Evolutionary conservation across 1,284 basidiomycete species (phyloP), one percentile per base, ranked within the genome.

Genomic region (Cryptococcus sp.): DNA sequence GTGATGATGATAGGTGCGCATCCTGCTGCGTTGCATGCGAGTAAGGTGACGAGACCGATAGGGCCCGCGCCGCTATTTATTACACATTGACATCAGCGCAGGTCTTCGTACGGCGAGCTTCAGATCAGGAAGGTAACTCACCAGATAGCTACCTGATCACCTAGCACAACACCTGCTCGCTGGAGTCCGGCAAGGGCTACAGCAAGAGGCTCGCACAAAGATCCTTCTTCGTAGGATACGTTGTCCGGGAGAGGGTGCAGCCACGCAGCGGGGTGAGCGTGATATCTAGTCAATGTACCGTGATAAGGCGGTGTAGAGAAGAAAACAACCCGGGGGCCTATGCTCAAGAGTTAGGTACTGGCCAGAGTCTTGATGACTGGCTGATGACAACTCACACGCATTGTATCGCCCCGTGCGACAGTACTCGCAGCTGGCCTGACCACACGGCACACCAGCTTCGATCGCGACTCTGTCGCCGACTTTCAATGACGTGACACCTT

Each of bases 111-210:
- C 11, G n/a, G 22, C 26, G 16, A 40, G 20, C 7, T 4, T 22
- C 20, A 13, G 22, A 29, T 5, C 40, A 26, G 11, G 19, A 47
- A 26, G 26, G 52, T 16, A 11, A 56, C 76, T 63, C 29, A 78
- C 78, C 78, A 79, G 56, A 81, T 79, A 15, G 81, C 67, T 0
- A 80, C 63, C 0, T 79, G 78, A 65, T 81, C 80, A 29, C 82
- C 83, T 15, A 83, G 73, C 29, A 65, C 63, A 20, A 83, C 69
- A 2, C 75, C 77, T 1, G 82, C 80, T 34, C 81, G 73, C 54
- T 83, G 79, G n/a, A 83, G 74, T 0, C 81, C 83, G 2, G 82
- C 82, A 13, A 84, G 67, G 1, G 81, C 81, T 2, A 84, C 83
- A 0, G 77, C 72, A 5, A 83, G 74, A 0, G 83, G 83, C 66